These are phyloP conservation scores for sweet orange (Citrus sinensis) DNA, from an alignment of 345 rosid genomes.

Conservation along the genomic window DNA sequence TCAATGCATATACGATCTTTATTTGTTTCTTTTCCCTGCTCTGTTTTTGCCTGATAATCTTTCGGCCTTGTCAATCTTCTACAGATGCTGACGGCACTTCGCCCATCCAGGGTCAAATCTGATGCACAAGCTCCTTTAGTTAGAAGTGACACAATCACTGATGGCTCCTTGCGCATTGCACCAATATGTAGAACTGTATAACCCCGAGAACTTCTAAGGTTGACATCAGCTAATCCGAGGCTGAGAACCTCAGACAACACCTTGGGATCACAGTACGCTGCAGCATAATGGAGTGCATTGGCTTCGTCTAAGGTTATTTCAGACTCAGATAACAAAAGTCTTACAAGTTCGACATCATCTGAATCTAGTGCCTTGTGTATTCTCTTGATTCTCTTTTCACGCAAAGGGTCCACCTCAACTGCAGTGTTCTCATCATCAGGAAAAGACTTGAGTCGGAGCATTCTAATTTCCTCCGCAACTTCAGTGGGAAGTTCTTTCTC, in stretches of 20 bases:
- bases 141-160: slow-evolving; percentile 61
- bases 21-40: slow-evolving; percentile 79
- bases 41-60: slow-evolving; percentile 68
- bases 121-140: slow-evolving; percentile 70
- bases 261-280: slow-evolving; percentile 91
- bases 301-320: slow-evolving; percentile 73
- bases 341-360: slow-evolving; percentile 90
- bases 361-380: slow-evolving; percentile 91
- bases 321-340: slow-evolving; percentile 81
- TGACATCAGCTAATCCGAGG: slow-evolving; percentile 68
- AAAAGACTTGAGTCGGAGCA: slow-evolving; percentile 42
- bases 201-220: slow-evolving; percentile 67
- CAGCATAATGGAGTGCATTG: slow-evolving; percentile 81
- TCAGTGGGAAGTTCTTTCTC: slow-evolving; percentile 84
- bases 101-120: slow-evolving; percentile 69
- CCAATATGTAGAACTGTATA: slow-evolving; percentile 85
- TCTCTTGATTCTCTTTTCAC: slow-evolving; percentile 62
- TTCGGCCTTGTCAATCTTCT: slow-evolving; percentile 81
- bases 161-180: slow-evolving; percentile 86
- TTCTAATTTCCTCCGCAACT: slow-evolving; percentile 51
- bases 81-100: slow-evolving; percentile 79
- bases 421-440: slow-evolving; percentile 33
- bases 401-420: slow-evolving; percentile 35
- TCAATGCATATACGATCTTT: slow-evolving; percentile 79
- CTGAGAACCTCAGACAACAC: slow-evolving; percentile 73